Evolutionary conservation across 2,329 filamentous ascomycete species (phyloP), one percentile per base, ranked within the genome.

Genomic region (Colletotrichum lini): DNA sequence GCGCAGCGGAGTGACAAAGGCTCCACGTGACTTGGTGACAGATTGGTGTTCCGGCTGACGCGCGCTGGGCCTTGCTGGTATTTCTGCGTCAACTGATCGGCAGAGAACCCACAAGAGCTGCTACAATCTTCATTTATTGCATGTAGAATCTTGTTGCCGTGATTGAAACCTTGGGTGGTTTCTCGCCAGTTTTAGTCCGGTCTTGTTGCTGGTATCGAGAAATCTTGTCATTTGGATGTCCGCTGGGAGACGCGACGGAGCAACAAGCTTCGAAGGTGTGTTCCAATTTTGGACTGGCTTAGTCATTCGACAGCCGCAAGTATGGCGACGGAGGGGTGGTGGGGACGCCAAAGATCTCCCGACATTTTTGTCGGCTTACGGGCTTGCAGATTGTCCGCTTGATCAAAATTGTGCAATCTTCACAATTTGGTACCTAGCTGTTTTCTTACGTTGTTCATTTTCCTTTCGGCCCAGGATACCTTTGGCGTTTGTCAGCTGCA

Each of bases 231-330:
- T 47, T 67, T 50, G 42, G 42, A 35, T 42, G 18, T 47, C 12
- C 21, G 16, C 16, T 23, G 58, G 67, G 35, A 69, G 69, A 73
- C 72, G 72, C 65, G 72, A 72, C 52, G 61, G 21, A n/a, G 9
- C n/a, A 49, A 30, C 16, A 35, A 67, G 26, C 47, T 6, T 52
- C 45, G 47, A 53, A 63, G 66, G 53, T 40, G 35, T 50, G 2
- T 50, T 64, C 72, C 65, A 10, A 45, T 58, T 63, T 18, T 1
- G 44, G 65, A 65, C 60, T 72, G 63, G 71, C 57, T 57, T 21
- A 10, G 49, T 12, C n/a, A 16, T 13, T 2, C 1, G 2, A 18
- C 4, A 16, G 13, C n/a, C 16, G n/a, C 30, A 49, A 23, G 13
- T 13, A 50, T 60, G 47, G 60, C 65, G 53, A 60, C 30, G 8